Evolutionary conservation across 1,284 basidiomycete genomes (phyloP), one percentile per base, ranked within the genome.

Genomic region (Trichosporon inkin): DNA sequence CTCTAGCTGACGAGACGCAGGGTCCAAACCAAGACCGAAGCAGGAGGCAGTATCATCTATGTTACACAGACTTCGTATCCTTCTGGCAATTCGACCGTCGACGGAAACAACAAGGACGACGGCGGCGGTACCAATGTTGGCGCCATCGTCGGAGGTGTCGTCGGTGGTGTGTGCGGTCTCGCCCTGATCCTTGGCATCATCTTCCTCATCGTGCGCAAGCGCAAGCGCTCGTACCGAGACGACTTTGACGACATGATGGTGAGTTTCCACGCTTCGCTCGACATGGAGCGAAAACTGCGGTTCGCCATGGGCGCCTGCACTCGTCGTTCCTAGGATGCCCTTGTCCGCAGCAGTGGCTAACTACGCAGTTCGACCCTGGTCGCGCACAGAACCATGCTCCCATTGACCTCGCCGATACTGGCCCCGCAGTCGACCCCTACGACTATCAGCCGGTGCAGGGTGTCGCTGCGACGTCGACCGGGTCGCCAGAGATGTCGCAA

Each of bases 231-330:
- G 40, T 68, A 70, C 63, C 67, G 71, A 32, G 71, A 74, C 41
- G 75, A 77, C 63, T 78, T 77, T 66, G 75, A 77, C 63, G 77
- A 78, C 62, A 70, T 71, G 69, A 78, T 78, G 75, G 76, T 77
- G 61, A 64, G 72, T 69, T 6, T 20, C 6, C 8, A 10, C 14
- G 6, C 13, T 6, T 4, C 2, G 14, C 6, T 47, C 16, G 14
- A 10, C 11, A 28, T 19, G 24, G 16, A 28, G 40, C 22, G 40
- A 41, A 8, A 8, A 32, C 28, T 41, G n/a, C n/a, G n/a, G n/a
- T n/a, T n/a, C n/a, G n/a, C n/a, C n/a, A n/a, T n/a, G 17, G 19
- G 17, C 13, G 38, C 5, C n/a, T 17, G 16, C 16, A 40, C 2
- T 13, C 37, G 20, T 10, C 19, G 32, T 39, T 24, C 40, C 17